Evolutionary conservation across 441 rosid genomes (phyloP).

Genomic region (Daphne laureola): DNA sequence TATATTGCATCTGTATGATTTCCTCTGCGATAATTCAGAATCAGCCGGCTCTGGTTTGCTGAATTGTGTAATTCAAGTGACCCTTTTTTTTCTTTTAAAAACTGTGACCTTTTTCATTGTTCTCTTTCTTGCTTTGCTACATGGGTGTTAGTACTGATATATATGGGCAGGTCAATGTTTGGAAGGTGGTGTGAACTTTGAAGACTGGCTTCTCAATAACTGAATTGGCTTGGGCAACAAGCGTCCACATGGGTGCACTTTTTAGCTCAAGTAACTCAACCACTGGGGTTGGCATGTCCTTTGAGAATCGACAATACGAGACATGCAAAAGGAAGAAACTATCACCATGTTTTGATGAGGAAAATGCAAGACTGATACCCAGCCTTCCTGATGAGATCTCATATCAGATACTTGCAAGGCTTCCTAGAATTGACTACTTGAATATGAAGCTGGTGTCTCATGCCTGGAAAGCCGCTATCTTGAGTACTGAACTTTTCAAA

Average conservation of each 20-base stretch:
- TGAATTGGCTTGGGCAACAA: neutral
- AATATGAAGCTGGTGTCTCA: conserved; percentile 51
- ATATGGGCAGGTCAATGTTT: conserved; percentile 6
- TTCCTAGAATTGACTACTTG: conserved; percentile 47
- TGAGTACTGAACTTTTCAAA: conserved; percentile 44
- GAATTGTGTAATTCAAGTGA: neutral
- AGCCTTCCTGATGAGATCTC: conserved; percentile 61
- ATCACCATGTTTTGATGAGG: conserved; percentile 22
- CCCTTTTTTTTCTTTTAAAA: conserved; percentile 1
- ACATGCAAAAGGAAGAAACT: conserved; percentile 44
- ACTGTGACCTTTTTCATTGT: no score
- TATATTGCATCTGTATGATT: no score
- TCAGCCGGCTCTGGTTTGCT: no score
- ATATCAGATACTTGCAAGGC: conserved; percentile 49
- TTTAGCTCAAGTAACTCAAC: conserved; percentile 40
- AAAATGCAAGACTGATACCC: conserved; percentile 45
- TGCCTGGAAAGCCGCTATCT: conserved; percentile 58
- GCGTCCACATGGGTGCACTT: conserved; percentile 36
- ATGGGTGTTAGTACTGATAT: conserved; percentile 1
- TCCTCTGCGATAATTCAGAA: no score
- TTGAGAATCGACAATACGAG: conserved; percentile 20
- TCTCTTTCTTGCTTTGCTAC: conserved; percentile 5
- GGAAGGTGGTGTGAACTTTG: neutral
- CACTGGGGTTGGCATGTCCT: conserved; percentile 19
- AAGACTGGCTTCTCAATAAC: conserved; percentile 4